Conservation (phyloP, 768 basidiomycete genomes). For the Porphyrellus cyaneotinctus region DNA sequence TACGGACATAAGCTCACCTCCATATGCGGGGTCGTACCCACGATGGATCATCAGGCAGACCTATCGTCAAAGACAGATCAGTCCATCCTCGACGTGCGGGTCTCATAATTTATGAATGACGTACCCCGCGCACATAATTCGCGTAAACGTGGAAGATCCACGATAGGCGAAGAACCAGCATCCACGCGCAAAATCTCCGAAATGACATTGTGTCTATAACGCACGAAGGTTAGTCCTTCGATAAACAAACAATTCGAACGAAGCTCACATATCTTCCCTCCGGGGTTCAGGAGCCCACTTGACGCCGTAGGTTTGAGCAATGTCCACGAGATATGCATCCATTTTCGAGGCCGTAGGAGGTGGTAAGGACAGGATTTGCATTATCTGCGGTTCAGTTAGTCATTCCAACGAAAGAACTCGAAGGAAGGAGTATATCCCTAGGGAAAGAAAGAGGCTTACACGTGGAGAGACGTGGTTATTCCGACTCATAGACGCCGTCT, state of each 20-base stretch:
- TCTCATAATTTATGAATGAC: constrained; percentile 12
- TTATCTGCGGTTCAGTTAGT: constrained; percentile 35
- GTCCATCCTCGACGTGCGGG: not conserved
- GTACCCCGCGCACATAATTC: constrained; percentile 59
- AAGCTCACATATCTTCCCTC: constrained; percentile 58
- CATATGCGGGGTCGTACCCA: constrained; percentile 77
- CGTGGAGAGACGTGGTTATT: constrained; percentile 53
- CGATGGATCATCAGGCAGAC: constrained; percentile 67
- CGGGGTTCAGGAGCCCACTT: constrained; percentile 60
- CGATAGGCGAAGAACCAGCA: constrained; percentile 39
- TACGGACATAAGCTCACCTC: constrained; percentile 47
- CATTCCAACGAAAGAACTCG: not conserved
- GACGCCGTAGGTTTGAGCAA: constrained; percentile 51
- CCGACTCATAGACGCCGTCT: constrained; percentile 46
- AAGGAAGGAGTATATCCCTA: not conserved
- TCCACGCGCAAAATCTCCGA: constrained; percentile 55
- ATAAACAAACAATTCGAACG: not conserved
- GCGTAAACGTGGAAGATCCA: constrained; percentile 56
- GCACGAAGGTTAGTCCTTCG: constrained; percentile 1
- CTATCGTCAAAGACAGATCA: constrained; percentile 33
- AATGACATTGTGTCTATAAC: constrained; percentile 46
- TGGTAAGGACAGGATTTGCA: constrained; percentile 48
- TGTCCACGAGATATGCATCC: constrained; percentile 49
- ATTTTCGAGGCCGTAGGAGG: constrained; percentile 54
- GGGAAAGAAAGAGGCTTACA: constrained; percentile 28